Percentiles rank a stretch among this genome's conserved stretches.
Evolutionary conservation across 2,329 filamentous ascomycete genomes (phyloP).

Genomic region (Triangularia setosa): DNA sequence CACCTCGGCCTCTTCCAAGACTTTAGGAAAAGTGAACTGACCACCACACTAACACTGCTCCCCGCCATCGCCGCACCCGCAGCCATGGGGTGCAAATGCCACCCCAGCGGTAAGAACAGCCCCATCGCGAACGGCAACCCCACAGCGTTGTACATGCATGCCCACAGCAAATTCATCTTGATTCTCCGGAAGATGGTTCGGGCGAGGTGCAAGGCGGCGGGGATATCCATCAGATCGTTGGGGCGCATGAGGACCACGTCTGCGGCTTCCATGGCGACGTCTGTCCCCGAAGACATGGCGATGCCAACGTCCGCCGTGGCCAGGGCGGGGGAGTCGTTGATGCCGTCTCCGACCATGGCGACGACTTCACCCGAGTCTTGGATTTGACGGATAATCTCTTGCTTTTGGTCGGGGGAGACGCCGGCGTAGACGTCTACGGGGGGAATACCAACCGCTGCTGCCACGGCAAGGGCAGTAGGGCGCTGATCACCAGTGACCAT

Average conservation of each 20-base stretch:
- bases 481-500: conserved; percentile 93
- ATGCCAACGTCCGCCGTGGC: conserved; percentile 92
- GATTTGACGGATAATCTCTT: conserved; percentile 73
- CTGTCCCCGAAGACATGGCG: conserved; percentile 85
- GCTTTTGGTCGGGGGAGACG: conserved; percentile 89
- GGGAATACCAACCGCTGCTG: conserved; percentile 75
- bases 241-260: conserved; percentile 94
- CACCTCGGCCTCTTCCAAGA: conserved; percentile 80
- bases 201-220: conserved; percentile 76
- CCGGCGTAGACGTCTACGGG: conserved; percentile 74
- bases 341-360: conserved; percentile 96
- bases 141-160: conserved; percentile 86
- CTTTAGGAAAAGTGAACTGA: conserved; percentile 77
- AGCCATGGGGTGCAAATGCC: conserved; percentile 87
- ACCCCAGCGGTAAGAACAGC: conserved; percentile 83
- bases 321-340: conserved; percentile 95
- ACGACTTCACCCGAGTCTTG: conserved; percentile 68
- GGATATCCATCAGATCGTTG: conserved; percentile 88
- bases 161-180: conserved; percentile 89
- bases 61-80: conserved; percentile 92
- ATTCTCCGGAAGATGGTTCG: conserved; percentile 86
- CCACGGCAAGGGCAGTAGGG: conserved; percentile 79
- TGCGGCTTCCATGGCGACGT: conserved; percentile 96
- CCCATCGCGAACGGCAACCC: conserved; percentile 97
- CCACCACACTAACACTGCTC: conserved; percentile 85